Percentiles rank a stretch among this genome's conserved stretches.
Conservation (phyloP, 1,139 yeast genomes). For the Geotrichum histeridarum region DNA sequence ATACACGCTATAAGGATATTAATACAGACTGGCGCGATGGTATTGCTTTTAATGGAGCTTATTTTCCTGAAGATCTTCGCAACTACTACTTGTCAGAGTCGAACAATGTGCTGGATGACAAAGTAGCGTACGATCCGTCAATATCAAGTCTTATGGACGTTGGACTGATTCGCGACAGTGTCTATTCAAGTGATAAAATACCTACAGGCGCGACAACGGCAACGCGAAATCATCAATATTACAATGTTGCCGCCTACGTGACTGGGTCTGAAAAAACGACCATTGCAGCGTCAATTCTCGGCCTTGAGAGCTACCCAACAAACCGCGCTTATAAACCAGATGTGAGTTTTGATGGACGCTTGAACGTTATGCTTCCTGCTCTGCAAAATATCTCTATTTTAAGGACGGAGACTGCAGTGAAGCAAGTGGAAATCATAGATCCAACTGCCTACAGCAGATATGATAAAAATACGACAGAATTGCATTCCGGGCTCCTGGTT, state of each 20-base stretch:
- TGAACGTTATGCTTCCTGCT: slow-evolving; percentile 5
- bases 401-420: slow-evolving; percentile 15
- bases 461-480: too few species aligned
- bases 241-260: slow-evolving; percentile 14
- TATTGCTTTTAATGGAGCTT: background rate
- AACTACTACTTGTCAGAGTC: slow-evolving; percentile 1
- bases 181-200: background rate
- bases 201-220: background rate
- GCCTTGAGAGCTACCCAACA: background rate
- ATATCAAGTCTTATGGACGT: slow-evolving; percentile 12
- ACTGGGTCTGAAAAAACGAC: slow-evolving; percentile 16
- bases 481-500: slow-evolving; percentile 8
- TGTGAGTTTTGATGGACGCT: background rate
- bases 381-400: slow-evolving; percentile 9
- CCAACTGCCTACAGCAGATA: background rate
- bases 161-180: slow-evolving; percentile 10
- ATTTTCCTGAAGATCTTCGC: slow-evolving; percentile 1
- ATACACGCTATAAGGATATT: slow-evolving; percentile 1
- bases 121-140: slow-evolving; percentile 10
- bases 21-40: background rate
- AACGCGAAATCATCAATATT: background rate
- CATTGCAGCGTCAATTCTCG: slow-evolving; percentile 11
- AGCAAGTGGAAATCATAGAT: slow-evolving; percentile 10
- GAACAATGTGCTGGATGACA: slow-evolving; percentile 4
- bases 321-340: background rate